A percentile compares a stretch with the other conserved stretches of the same genome.
Evolutionary conservation across 2,329 filamentous ascomycete genomes (phyloP).

Genomic region (Neofusicoccum ribis): DNA sequence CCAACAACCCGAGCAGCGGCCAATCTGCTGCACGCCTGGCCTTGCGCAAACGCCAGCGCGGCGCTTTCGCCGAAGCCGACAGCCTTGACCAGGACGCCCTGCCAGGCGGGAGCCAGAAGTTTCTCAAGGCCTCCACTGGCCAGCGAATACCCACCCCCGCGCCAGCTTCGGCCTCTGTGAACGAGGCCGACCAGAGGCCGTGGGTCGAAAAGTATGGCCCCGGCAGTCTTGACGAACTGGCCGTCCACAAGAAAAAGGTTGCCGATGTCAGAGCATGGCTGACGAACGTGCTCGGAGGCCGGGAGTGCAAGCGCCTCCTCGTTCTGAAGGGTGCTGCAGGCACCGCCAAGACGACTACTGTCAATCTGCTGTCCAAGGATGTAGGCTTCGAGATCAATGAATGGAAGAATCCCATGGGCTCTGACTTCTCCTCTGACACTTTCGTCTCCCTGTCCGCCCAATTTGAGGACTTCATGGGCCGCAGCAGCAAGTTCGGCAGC

Average conservation of each 20-base stretch:
- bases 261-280: slow-evolving; percentile 83
- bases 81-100: slow-evolving; percentile 24
- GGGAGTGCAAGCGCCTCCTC: slow-evolving; percentile 65
- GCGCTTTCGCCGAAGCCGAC: slow-evolving; percentile 22
- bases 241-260: slow-evolving; percentile 93
- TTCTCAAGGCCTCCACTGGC: slow-evolving; percentile 41
- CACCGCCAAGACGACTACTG: slow-evolving; percentile 87
- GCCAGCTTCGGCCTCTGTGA: slow-evolving; percentile 26
- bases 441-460: slow-evolving; percentile 72
- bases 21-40: slow-evolving; percentile 26
- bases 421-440: slow-evolving; percentile 59
- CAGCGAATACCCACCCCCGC: slow-evolving; percentile 31
- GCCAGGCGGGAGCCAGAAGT: slow-evolving; percentile 45
- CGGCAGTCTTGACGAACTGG: slow-evolving; percentile 73
- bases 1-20: not conserved
- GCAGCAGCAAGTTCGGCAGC: slow-evolving; percentile 77
- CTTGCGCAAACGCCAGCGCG: slow-evolving; percentile 30
- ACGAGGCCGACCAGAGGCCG: slow-evolving; percentile 63
- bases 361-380: slow-evolving; percentile 75
- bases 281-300: slow-evolving; percentile 67
- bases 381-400: slow-evolving; percentile 77
- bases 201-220: slow-evolving; percentile 90
- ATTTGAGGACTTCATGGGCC: slow-evolving; percentile 88
- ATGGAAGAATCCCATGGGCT: slow-evolving; percentile 81
- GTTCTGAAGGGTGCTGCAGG: slow-evolving; percentile 89